phyloP scores from a whole-genome alignment of 2,329 filamentous ascomycete genomes.

The Ceratocystiopsis brevicomis region DNA sequence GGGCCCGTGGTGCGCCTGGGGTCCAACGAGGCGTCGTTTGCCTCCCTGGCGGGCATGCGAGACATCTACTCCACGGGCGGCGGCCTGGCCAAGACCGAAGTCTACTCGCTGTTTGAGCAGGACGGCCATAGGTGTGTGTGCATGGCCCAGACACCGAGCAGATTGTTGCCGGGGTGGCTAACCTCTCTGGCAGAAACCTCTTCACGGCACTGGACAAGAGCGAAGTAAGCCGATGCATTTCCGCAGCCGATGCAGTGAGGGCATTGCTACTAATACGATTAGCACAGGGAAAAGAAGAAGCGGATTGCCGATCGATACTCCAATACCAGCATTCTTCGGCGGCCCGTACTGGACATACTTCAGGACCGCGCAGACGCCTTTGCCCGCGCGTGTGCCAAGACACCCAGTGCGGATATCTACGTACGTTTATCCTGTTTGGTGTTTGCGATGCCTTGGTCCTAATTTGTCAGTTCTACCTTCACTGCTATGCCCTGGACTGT shows the following conservation, averaged over 20 bases:
- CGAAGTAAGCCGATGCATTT: not conserved
- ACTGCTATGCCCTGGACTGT: slow-evolving; percentile 6
- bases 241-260: no score
- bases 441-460: not conserved
- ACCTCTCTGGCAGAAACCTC: not conserved
- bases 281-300: slow-evolving; percentile 3
- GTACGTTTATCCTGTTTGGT: not conserved
- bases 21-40: slow-evolving; percentile 3
- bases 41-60: not conserved
- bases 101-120: slow-evolving; percentile 4
- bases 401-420: slow-evolving; percentile 1
- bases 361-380: slow-evolving; percentile 5
- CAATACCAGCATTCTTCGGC: slow-evolving; percentile 2
- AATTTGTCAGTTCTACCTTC: slow-evolving; percentile 1
- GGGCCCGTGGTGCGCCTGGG: slow-evolving; percentile 4
- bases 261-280: no score
- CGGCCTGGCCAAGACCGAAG: slow-evolving; percentile 3
- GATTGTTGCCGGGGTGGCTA: no score
- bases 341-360: not conserved
- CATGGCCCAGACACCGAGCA: no score
- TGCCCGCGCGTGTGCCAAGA: not conserved
- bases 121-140: slow-evolving; percentile 1
- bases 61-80: slow-evolving; percentile 2
- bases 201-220: slow-evolving; percentile 2
- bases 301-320: slow-evolving; percentile 3